Conservation (phyloP, 2,329 filamentous ascomycete species). For the Chaetomiaceae sp. region DNA sequence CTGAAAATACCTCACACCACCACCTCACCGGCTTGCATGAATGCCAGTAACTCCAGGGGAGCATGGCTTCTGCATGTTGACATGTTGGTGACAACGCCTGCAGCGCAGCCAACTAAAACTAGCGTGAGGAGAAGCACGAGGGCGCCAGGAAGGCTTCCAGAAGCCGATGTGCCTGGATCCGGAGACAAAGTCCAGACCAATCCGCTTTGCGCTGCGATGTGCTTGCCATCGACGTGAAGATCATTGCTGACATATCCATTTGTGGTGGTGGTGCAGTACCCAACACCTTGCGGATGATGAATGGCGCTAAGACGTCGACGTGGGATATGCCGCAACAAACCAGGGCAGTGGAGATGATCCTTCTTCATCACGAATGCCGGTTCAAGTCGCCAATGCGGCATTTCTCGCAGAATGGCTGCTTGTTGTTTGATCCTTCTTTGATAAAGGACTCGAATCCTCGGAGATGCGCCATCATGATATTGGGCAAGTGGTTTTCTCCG, state of each 20-base stretch:
- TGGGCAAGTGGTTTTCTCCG: background rate
- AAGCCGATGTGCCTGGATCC: background rate
- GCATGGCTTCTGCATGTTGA: too few relatives aligned
- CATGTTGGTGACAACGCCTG: background rate
- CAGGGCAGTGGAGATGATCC: too few relatives aligned
- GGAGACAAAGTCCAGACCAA: constrained; percentile 11
- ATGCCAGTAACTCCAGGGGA: too few relatives aligned
- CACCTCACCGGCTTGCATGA: background rate
- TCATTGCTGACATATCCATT: too few relatives aligned
- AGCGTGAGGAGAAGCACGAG: too few relatives aligned
- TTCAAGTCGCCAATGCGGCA: background rate
- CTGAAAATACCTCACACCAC: background rate
- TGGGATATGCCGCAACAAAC: too few relatives aligned
- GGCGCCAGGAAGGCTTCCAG: background rate
- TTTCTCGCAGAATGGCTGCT: background rate
- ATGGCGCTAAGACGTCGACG: too few relatives aligned
- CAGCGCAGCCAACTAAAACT: too few relatives aligned
- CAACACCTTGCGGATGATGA: too few relatives aligned
- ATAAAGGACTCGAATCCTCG: background rate
- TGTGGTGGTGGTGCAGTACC: too few relatives aligned
- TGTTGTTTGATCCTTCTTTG: background rate
- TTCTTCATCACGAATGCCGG: too few relatives aligned
- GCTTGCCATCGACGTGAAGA: too few relatives aligned
- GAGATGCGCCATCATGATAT: background rate
- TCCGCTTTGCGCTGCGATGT: background rate